These are phyloP conservation scores for Kickxella alabastrina DNA, from an alignment of 192 early-diverging fungal genomes.

Conservation along the genomic window DNA sequence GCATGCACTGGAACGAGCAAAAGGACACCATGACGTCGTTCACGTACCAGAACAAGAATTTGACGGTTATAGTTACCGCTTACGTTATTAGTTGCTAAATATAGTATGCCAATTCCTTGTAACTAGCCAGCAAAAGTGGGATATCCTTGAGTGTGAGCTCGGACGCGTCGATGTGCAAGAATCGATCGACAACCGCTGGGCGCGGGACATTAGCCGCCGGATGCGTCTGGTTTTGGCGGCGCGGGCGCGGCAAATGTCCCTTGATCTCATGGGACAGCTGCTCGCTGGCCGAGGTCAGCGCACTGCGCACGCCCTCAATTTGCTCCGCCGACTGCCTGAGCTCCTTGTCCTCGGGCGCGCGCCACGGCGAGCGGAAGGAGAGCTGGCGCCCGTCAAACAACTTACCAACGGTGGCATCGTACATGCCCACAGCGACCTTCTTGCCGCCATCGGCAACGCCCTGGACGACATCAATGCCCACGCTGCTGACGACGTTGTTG, in stretches of 20 bases:
- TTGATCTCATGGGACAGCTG: slow-evolving; percentile 41
- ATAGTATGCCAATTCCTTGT: slow-evolving; percentile 38
- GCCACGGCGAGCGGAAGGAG: slow-evolving; percentile 21
- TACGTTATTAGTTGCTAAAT: slow-evolving; percentile 17
- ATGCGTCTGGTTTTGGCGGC: too few species aligned
- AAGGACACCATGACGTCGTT: slow-evolving; percentile 21
- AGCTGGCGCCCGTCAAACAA: slow-evolving; percentile 38
- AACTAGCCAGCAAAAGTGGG: slow-evolving; percentile 27
- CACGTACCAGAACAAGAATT: slow-evolving; percentile 24
- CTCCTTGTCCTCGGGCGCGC: slow-evolving; percentile 25
- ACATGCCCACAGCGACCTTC: slow-evolving; percentile 50
- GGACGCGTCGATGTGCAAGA: slow-evolving; percentile 8
- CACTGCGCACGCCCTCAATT: slow-evolving; percentile 19
- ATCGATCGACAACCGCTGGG: slow-evolving; percentile 11
- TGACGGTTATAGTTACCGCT: slow-evolving; percentile 29
- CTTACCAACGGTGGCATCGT: slow-evolving; percentile 39
- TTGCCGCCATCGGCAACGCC: slow-evolving; percentile 48
- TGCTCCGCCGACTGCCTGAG: slow-evolving; percentile 10
- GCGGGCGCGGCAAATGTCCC: slow-evolving; percentile 26
- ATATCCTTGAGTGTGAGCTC: slow-evolving; percentile 38
- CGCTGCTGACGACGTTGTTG: slow-evolving; percentile 36
- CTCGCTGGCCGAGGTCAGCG: slow-evolving; percentile 26
- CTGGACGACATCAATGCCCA: slow-evolving; percentile 47
- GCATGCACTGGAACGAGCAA: slow-evolving; percentile 27
- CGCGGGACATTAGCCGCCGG: slow-evolving; percentile 1